These are phyloP conservation scores for Cyclocybe aegerita DNA, from an alignment of 768 basidiomycete genomes.

Conservation along the genomic window DNA sequence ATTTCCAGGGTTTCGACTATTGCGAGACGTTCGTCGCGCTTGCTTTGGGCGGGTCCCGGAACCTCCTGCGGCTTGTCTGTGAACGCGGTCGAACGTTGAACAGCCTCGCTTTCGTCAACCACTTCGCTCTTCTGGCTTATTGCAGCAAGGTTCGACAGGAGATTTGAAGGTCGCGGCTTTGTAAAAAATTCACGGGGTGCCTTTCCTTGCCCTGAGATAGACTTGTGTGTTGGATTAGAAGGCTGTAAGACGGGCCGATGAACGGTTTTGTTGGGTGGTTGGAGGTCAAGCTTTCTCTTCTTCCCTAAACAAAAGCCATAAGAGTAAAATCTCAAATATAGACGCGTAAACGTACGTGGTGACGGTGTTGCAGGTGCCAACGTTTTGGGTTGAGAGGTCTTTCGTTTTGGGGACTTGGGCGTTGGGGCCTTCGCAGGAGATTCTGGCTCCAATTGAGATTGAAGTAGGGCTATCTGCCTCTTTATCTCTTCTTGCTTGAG, in stretches of 20 bases:
- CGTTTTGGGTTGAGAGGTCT: conserved; percentile 35
- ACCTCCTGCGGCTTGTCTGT: conserved; percentile 29
- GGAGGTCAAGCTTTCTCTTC: conserved; percentile 43
- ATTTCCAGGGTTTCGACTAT: conserved; percentile 75
- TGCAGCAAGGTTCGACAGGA: conserved; percentile 50
- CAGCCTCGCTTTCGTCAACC: conserved; percentile 10
- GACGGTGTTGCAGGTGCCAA: conserved; percentile 65
- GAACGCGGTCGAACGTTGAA: conserved; percentile 30
- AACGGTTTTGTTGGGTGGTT: conserved; percentile 12
- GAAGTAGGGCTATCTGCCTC: conserved; percentile 53
- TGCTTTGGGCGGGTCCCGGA: conserved; percentile 10
- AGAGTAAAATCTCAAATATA: background rate
- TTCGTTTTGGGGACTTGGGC: conserved; percentile 48
- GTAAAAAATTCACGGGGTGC: conserved; percentile 19
- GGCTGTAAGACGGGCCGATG: conserved; percentile 13
- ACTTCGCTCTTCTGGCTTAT: conserved; percentile 23
- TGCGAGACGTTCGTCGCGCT: conserved; percentile 62
- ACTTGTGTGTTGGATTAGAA: background rate
- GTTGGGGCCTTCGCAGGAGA: conserved; percentile 11
- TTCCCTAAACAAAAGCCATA: conserved; percentile 23
- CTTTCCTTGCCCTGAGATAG: background rate
- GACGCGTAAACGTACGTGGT: conserved; percentile 47
- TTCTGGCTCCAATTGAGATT: conserved; percentile 51
- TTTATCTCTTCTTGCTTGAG: conserved; percentile 48
- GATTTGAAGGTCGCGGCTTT: conserved; percentile 47